phyloP scores from a whole-genome alignment of 441 rosid species.

The Corymbia citriodora region DNA sequence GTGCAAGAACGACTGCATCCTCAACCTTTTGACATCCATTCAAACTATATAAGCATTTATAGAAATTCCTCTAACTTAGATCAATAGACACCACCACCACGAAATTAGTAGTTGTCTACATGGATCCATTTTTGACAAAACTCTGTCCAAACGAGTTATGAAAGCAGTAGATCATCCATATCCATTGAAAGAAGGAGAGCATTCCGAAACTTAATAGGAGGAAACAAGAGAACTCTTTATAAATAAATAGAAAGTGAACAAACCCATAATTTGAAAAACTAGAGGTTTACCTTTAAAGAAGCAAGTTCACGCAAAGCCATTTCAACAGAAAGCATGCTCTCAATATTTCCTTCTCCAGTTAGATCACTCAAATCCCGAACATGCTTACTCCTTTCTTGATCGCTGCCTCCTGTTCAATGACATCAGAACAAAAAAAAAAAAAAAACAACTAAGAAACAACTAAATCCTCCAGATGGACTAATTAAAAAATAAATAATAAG shows the following conservation, averaged over 20 bases:
- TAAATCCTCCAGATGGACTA: background rate
- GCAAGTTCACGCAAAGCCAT: constrained; percentile 94
- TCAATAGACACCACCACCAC: background rate
- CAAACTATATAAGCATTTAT: background rate
- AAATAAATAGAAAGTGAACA: background rate
- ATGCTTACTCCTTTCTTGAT: constrained; percentile 46
- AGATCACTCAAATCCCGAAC: constrained; percentile 66
- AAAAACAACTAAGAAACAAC: background rate
- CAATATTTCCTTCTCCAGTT: constrained; percentile 96
- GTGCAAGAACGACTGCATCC: constrained; percentile 78
- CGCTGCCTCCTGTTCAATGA: constrained; percentile 40
- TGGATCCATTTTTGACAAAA: background rate
- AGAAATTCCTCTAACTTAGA: background rate
- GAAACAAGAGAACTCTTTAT: background rate
- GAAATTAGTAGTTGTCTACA: background rate
- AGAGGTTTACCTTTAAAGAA: constrained; percentile 66
- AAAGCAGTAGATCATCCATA: background rate
- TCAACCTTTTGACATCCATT: constrained; percentile 48
- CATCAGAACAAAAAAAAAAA: constrained; percentile 8
- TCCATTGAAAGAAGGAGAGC: background rate
- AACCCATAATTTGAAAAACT: background rate
- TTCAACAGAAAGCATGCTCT: constrained; percentile 96
- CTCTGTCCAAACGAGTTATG: background rate
- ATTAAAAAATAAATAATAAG: background rate
- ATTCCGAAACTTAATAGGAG: background rate